Evolutionary conservation across 345 rosid species (phyloP).

Genomic region (Eutrema yunnanense): DNA sequence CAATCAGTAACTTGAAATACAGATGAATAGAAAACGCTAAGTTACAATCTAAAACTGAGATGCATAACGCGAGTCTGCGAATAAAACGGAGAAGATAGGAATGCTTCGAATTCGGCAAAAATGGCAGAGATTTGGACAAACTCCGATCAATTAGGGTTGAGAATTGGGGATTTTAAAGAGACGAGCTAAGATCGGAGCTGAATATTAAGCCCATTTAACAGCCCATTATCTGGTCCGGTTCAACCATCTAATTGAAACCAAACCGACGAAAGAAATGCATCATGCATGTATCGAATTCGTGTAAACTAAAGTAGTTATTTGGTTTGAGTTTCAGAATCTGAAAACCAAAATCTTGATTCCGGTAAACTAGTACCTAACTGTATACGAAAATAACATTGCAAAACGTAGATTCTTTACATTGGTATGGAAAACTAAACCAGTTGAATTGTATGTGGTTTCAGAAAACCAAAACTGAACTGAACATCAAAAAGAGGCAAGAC

Average conservation of each 20-base stretch:
- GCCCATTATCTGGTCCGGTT: not conserved
- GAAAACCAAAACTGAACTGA: not conserved
- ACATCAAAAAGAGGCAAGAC: not conserved
- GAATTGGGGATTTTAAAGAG: slow-evolving; percentile 28
- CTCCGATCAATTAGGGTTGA: slow-evolving; percentile 29
- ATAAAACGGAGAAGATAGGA: not conserved
- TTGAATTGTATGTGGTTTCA: not conserved
- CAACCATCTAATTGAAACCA: not conserved
- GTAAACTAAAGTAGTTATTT: no score
- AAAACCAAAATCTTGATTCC: not conserved
- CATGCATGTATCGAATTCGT: not conserved
- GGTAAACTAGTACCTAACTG: not conserved
- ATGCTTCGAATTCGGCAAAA: slow-evolving; percentile 16
- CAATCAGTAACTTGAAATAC: slow-evolving; percentile 3
- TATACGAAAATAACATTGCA: not conserved
- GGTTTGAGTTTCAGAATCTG: no score
- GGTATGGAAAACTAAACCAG: not conserved
- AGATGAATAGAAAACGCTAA: not conserved
- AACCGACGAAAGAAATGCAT: not conserved
- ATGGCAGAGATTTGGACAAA: slow-evolving; percentile 27
- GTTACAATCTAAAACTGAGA: slow-evolving; percentile 18
- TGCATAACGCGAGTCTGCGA: not conserved
- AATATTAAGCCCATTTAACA: not conserved
- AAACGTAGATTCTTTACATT: not conserved
- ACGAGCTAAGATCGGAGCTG: not conserved